Conservation (phyloP, 2,329 filamentous ascomycete genomes). For the Aciculosporium take region DNA sequence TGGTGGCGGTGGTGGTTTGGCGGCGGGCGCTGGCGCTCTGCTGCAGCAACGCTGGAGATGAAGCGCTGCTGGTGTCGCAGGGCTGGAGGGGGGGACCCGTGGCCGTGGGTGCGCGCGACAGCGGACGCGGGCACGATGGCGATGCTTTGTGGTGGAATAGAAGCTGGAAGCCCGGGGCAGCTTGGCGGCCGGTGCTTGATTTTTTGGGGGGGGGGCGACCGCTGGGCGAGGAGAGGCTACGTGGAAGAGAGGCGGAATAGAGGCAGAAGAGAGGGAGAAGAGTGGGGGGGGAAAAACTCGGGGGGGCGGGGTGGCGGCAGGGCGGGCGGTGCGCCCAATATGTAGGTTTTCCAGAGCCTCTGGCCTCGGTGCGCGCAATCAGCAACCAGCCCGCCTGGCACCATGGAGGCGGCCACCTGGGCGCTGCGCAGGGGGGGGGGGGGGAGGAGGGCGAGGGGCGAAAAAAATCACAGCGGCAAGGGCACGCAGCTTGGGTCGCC, state of each 20-base stretch:
- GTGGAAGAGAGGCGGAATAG: not conserved
- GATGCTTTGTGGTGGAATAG: conserved; percentile 5
- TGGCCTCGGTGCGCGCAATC: conserved; percentile 18
- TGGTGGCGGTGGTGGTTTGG: not conserved
- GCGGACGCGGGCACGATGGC: conserved; percentile 5
- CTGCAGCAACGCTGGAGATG: conserved; percentile 5
- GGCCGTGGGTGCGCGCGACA: conserved; percentile 4
- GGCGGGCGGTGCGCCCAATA: conserved; percentile 23
- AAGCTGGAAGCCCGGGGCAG: not conserved
- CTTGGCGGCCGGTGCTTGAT: not conserved
- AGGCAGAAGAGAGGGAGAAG: conserved; percentile 2
- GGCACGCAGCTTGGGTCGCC: too few relatives aligned
- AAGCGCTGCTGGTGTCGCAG: conserved; percentile 10
- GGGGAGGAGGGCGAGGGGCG: not conserved
- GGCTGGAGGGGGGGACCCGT: too few relatives aligned
- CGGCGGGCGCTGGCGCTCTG: conserved; percentile 3
- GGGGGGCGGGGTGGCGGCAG: conserved; percentile 11
- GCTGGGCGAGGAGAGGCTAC: not conserved
- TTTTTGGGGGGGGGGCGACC: not conserved
- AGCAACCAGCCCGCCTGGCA: conserved; percentile 11
- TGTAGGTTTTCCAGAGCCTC: conserved; percentile 17
- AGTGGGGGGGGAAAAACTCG: conserved; percentile 14
- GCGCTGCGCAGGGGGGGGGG: not conserved
- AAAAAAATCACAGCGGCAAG: not conserved
- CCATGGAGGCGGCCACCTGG: not conserved